Evolutionary conservation across 371 early-diverging fungal species (phyloP).

Genomic region (Mucor ambiguus): DNA sequence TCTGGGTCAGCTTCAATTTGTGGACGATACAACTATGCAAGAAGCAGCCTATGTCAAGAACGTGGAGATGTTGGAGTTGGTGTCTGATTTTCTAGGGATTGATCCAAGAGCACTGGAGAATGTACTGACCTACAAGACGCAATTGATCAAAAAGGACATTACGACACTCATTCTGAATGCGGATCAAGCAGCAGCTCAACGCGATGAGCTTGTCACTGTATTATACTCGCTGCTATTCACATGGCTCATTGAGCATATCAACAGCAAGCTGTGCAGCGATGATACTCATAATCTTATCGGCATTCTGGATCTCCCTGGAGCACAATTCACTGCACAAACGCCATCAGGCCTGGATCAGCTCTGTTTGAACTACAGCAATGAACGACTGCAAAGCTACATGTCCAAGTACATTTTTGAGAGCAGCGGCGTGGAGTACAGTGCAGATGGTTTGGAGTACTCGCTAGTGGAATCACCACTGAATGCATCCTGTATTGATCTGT

Average conservation of each 20-base stretch:
- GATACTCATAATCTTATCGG: constrained; percentile 72
- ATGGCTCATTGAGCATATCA: constrained; percentile 91
- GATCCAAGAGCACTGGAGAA: constrained; percentile 75
- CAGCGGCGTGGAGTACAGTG: constrained; percentile 49
- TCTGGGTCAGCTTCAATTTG: constrained; percentile 85
- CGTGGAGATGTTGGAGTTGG: constrained; percentile 68
- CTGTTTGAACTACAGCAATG: constrained; percentile 82
- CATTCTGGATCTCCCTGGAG: constrained; percentile 65
- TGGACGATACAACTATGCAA: constrained; percentile 53
- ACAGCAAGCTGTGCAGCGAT: constrained; percentile 74
- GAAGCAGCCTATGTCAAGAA: constrained; percentile 78
- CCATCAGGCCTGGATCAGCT: constrained; percentile 44
- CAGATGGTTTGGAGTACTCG: constrained; percentile 60
- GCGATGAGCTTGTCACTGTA: constrained; percentile 76
- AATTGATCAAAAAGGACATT: constrained; percentile 76
- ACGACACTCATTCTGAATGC: constrained; percentile 85
- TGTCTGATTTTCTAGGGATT: constrained; percentile 88
- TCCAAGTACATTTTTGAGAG: constrained; percentile 67
- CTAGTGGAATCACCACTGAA: constrained; percentile 49
- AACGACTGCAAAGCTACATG: constrained; percentile 75
- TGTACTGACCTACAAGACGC: constrained; percentile 84
- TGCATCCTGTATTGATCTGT: constrained; percentile 53
- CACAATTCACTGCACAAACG: not conserved
- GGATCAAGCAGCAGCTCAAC: constrained; percentile 70
- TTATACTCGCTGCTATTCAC: constrained; percentile 85